phyloP scores from a whole-genome alignment of 1,284 basidiomycete genomes.

The Ustilago tritici region DNA sequence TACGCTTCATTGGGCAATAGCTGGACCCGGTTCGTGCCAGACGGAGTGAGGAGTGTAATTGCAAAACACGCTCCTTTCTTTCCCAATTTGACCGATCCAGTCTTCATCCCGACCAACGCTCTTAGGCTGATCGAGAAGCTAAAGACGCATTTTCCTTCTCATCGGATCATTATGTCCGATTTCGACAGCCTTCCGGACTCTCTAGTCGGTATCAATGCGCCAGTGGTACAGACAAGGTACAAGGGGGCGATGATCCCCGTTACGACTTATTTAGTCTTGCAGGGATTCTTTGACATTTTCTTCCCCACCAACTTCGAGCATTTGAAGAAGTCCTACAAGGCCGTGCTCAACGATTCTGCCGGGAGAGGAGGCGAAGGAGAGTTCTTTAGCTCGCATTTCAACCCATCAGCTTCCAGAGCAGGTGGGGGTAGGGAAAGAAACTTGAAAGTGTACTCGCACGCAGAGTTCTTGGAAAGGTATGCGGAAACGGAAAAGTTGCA shows the following conservation, averaged over 20 bases:
- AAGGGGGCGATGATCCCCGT: constrained; percentile 83
- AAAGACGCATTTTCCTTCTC: constrained; percentile 86
- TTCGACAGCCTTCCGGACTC: constrained; percentile 89
- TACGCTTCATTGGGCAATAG: constrained; percentile 28
- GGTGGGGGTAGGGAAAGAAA: constrained; percentile 13
- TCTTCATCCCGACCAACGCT: constrained; percentile 94
- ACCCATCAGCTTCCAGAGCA: background rate
- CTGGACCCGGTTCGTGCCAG: constrained; percentile 76
- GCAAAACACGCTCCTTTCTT: constrained; percentile 74
- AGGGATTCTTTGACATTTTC: constrained; percentile 98
- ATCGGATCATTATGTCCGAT: constrained; percentile 91
- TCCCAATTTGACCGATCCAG: constrained; percentile 88
- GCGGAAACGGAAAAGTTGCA: constrained; percentile 78
- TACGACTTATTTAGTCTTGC: constrained; percentile 88
- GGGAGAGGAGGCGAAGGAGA: background rate
- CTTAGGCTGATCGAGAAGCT: constrained; percentile 85
- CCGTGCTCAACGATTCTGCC: constrained; percentile 7
- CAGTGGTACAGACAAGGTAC: constrained; percentile 95
- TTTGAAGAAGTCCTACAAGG: constrained; percentile 71
- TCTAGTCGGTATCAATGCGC: constrained; percentile 84
- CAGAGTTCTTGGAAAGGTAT: constrained; percentile 85
- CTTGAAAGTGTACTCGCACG: constrained; percentile 72
- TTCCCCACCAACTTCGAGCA: constrained; percentile 94
- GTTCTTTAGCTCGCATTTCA: constrained; percentile 20
- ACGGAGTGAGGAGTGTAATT: constrained; percentile 63